These are phyloP conservation scores for Umbelopsis sp. DNA, from an alignment of 371 early-diverging fungal species.

Conservation along the genomic window DNA sequence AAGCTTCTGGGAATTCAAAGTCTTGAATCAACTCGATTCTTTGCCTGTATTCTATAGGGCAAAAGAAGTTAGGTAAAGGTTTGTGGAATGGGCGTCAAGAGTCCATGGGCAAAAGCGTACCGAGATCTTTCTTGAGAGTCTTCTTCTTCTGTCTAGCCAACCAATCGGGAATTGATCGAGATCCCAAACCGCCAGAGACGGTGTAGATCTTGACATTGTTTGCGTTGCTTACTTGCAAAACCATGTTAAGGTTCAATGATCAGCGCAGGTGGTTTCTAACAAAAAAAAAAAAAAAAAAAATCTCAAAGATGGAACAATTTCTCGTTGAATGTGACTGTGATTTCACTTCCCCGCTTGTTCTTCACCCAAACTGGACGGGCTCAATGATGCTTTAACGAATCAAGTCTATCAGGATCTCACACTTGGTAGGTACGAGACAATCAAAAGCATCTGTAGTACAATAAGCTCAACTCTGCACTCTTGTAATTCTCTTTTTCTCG, in stretches of 20 bases:
- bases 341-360: background rate
- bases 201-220: slow-evolving; percentile 94
- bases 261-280: background rate
- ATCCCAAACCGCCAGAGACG: slow-evolving; percentile 82
- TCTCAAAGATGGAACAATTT: background rate
- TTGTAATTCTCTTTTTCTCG: background rate
- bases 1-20: slow-evolving; percentile 98
- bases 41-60: slow-evolving; percentile 75
- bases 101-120: slow-evolving; percentile 41
- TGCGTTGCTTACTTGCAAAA: slow-evolving; percentile 75
- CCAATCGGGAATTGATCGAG: slow-evolving; percentile 94
- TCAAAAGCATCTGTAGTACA: background rate
- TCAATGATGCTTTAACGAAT: background rate
- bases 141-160: slow-evolving; percentile 84
- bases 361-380: background rate
- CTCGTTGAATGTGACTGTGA: background rate
- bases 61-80: background rate
- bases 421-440: background rate
- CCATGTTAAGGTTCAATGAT: slow-evolving; percentile 50
- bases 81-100: background rate
- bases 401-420: slow-evolving; percentile 16
- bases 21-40: slow-evolving; percentile 95
- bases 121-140: slow-evolving; percentile 85
- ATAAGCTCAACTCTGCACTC: background rate
- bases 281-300: slow-evolving; percentile 14